Evolutionary conservation across 2,329 filamentous ascomycete species (phyloP).

Genomic region (Pleoardoris graminearum): DNA sequence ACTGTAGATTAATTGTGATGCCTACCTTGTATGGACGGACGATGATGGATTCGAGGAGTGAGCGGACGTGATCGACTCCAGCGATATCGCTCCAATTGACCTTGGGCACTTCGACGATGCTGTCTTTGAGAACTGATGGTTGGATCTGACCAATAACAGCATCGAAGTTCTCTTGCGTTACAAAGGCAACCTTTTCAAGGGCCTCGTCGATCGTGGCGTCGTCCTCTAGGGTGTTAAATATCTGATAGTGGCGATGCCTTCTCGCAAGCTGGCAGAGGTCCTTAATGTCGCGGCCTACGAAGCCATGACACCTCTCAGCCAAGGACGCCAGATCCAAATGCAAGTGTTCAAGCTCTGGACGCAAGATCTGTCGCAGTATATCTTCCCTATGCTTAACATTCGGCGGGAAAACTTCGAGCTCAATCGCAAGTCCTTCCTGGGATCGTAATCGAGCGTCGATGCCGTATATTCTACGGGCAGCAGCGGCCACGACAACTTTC

Average conservation of each 20-base stretch:
- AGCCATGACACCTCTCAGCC: conserved; percentile 81
- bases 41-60: conserved; percentile 59
- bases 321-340: conserved; percentile 57
- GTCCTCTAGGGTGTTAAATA: conserved; percentile 21
- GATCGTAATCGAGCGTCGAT: conserved; percentile 71
- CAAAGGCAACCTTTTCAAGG: conserved; percentile 23
- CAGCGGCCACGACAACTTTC: conserved; percentile 72
- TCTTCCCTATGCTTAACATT: conserved; percentile 70
- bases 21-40: conserved; percentile 61
- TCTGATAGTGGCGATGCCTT: conserved; percentile 36
- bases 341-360: conserved; percentile 56
- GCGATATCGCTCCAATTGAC: conserved; percentile 87
- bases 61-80: conserved; percentile 76
- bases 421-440: conserved; percentile 64
- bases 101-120: conserved; percentile 84
- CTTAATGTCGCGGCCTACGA: conserved; percentile 77
- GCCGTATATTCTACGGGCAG: conserved; percentile 72
- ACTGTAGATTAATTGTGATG: too few species aligned
- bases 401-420: conserved; percentile 77
- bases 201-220: conserved; percentile 30
- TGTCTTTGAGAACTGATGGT: conserved; percentile 85
- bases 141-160: conserved; percentile 69
- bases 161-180: conserved; percentile 59
- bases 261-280: conserved; percentile 63
- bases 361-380: conserved; percentile 62